Evolutionary conservation across 352 stramenopile genomes (phyloP).

Genomic region (Pythium folliculosum): DNA sequence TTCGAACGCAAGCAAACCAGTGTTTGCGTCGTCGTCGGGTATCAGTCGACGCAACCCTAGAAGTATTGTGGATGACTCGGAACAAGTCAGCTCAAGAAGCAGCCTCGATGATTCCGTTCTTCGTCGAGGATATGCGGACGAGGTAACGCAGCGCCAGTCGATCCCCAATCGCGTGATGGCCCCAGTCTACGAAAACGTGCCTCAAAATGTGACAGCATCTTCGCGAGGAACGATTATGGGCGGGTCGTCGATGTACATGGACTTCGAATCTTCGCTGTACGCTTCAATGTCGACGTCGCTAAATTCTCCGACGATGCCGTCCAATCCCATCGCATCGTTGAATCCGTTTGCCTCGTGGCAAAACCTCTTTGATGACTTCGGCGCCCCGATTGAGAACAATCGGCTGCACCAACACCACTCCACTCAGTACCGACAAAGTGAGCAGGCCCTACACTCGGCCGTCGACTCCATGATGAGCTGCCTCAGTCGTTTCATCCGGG

Average conservation of each 20-base stretch:
- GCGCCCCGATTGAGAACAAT: neutral
- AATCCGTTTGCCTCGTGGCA: neutral
- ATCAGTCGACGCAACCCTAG: conserved; percentile 4
- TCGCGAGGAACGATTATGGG: neutral
- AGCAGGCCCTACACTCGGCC: conserved; percentile 42
- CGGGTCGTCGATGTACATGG: conserved; percentile 13
- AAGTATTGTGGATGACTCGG: neutral
- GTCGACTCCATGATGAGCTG: conserved; percentile 49
- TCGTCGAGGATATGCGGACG: conserved; percentile 9
- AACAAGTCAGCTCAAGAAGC: conserved; percentile 17
- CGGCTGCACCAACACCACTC: conserved; percentile 29
- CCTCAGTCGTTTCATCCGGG: conserved; percentile 61
- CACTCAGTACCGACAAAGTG: conserved; percentile 42
- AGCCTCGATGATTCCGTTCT: conserved; percentile 31
- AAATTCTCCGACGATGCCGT: neutral
- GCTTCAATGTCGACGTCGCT: neutral
- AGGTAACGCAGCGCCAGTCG: conserved; percentile 1
- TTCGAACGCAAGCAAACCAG: conserved; percentile 5
- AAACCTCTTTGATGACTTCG: conserved; percentile 7
- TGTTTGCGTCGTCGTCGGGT: conserved; percentile 9
- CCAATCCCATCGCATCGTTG: neutral
- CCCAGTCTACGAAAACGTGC: conserved; percentile 1
- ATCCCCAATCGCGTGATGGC: neutral
- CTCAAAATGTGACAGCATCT: neutral
- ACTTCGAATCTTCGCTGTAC: conserved; percentile 9